Base-by-base conservation (phyloP, 768 basidiomycete genomes). In the Pleurotus platypus region DNA sequence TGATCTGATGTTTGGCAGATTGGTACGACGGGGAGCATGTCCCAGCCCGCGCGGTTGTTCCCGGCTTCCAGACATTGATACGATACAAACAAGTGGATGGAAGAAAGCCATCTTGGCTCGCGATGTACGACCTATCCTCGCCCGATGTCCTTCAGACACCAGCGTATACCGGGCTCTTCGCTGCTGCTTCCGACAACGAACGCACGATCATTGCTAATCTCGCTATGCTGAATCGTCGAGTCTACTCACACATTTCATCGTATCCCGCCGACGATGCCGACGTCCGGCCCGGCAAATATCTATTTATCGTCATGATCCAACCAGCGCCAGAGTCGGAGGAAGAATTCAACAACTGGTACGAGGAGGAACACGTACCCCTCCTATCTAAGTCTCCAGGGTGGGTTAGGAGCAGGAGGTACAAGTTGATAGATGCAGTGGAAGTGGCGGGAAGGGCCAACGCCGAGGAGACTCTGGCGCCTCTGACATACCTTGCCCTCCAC, bases 321-420 rank as follows among this genome's bases (percentile, higher is more conserved):
- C 60, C 62, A 2, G 42, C 63, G 2, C 38, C 66, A 1, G 64
- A 68, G 18, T 50, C 48, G 3, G 70, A 68, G 12, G 67, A 63
- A 0, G 73, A 71, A 16, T 66, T 73, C 56, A 70, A 73, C 58
- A 66, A 61, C 38, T 74, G 72, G 71, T 75, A 75, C 58, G 63
- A 72, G n/a, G 70, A 69, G 38, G 72, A 73, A 45, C 71, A 75
- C 47, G 64, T 75, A 55, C 63, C 58, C 5, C 51, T 67, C 45
- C 49, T 73, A 6, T 47, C 67, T 26, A 66, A 66, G 55, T 55
- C 67, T 2, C 68, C 69, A 11, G 71, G 73, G 6, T 76, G 69
- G 64, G 55, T 63, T 22, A 61, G 70, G 40, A 65, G 62, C 12
- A 60, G 70, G 45, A 62, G 73, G 24, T 75, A 61, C 63, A 64